These are phyloP conservation scores for Globisporangium cystogenes DNA, from an alignment of 352 stramenopile genomes.

Conservation along the genomic window DNA sequence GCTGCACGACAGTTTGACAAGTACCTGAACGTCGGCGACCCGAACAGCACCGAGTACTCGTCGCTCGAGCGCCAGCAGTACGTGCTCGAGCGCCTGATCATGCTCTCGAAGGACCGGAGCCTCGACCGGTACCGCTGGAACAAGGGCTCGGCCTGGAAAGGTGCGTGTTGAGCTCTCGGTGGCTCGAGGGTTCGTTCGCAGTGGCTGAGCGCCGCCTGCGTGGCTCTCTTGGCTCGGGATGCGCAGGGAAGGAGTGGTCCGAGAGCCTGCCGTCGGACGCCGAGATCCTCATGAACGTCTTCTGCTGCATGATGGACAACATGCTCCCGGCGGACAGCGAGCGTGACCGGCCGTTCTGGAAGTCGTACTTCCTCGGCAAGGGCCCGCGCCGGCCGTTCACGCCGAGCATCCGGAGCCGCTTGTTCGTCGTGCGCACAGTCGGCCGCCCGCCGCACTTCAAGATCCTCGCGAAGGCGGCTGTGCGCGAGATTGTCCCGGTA, in stretches of 20 bases:
- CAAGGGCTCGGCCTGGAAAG: conserved; percentile 76
- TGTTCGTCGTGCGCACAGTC: conserved; percentile 77
- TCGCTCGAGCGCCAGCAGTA: conserved; percentile 81
- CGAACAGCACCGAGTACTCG: conserved; percentile 60
- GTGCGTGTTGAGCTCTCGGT: conserved; percentile 1
- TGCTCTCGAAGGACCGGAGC: conserved; percentile 84
- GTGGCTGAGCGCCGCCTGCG: neutral
- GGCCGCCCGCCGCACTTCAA: conserved; percentile 80
- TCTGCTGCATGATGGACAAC: conserved; percentile 87
- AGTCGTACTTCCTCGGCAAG: conserved; percentile 76
- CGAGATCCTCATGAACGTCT: conserved; percentile 86
- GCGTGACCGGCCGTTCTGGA: conserved; percentile 76
- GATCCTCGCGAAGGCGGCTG: conserved; percentile 61
- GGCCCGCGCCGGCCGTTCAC: conserved; percentile 71
- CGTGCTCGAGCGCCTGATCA: conserved; percentile 75
- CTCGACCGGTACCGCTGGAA: conserved; percentile 82
- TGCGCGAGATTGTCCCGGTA: conserved; percentile 82
- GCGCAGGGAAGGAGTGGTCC: conserved; percentile 69
- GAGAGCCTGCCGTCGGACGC: conserved; percentile 71
- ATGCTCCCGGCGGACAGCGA: conserved; percentile 72
- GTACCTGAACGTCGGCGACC: conserved; percentile 81
- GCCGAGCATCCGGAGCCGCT: conserved; percentile 51
- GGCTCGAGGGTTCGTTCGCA: neutral
- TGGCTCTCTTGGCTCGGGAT: neutral
- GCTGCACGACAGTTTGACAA: conserved; percentile 64